phyloP scores from a whole-genome alignment of 108 stramenopile species.

The Asterionellopsis glacialis region DNA sequence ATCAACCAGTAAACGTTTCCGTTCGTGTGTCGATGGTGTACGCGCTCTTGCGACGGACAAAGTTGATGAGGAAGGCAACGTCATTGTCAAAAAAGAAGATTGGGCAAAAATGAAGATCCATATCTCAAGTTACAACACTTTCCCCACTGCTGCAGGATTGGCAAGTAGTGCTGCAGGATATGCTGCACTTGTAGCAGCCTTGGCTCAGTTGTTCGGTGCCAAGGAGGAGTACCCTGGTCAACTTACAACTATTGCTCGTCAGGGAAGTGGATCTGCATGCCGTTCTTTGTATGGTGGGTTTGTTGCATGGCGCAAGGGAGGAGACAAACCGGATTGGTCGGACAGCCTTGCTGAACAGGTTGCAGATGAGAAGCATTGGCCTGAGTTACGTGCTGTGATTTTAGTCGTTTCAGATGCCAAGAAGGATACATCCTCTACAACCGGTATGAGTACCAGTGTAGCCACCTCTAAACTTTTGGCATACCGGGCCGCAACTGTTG shows the following conservation, averaged over 20 bases:
- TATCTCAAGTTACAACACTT: conserved; percentile 90
- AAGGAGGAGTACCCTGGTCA: conserved; percentile 75
- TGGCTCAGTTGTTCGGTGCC: conserved; percentile 76
- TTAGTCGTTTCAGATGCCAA: conserved; percentile 90
- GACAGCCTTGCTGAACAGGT: conserved; percentile 93
- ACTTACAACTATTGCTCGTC: conserved; percentile 91
- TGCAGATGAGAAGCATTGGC: conserved; percentile 90
- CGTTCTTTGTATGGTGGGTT: conserved; percentile 96
- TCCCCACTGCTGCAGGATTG: conserved; percentile 96
- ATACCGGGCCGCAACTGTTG: conserved; percentile 81
- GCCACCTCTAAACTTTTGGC: conserved; percentile 79
- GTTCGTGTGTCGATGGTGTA: conserved; percentile 77
- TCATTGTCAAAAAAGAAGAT: conserved; percentile 64
- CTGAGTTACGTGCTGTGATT: conserved; percentile 91
- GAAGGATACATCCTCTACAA: conserved; percentile 95
- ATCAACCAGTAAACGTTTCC: conserved; percentile 53
- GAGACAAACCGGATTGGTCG: conserved; percentile 52
- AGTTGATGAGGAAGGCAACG: conserved; percentile 31
- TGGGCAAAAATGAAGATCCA: conserved; percentile 74
- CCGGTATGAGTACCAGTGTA: conserved; percentile 91
- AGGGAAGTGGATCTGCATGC: conserved; percentile 93
- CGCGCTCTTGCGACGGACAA: conserved; percentile 46
- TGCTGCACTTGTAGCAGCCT: conserved; percentile 88
- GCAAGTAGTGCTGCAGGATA: conserved; percentile 92
- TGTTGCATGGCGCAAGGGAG: conserved; percentile 91